Evolutionary conservation across 2,329 filamentous ascomycete species (phyloP).

Genomic region (Calonectria hawksworthii): DNA sequence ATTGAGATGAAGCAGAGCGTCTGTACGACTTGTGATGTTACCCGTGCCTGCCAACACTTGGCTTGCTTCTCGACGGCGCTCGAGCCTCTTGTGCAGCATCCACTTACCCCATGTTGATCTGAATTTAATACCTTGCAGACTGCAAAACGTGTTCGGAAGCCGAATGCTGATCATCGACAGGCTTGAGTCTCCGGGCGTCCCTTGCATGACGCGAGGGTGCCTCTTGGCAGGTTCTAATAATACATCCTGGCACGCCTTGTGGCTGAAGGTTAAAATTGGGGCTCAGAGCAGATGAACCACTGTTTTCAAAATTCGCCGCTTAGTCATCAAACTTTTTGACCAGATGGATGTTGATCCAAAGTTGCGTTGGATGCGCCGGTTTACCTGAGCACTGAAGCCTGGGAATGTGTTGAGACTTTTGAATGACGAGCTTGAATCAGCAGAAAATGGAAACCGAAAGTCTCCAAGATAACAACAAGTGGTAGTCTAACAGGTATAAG

Average conservation of each 20-base stretch:
- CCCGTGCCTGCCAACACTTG: neutral
- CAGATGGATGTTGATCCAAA: too few relatives aligned
- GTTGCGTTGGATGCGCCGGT: too few relatives aligned
- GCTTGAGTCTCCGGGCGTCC: neutral
- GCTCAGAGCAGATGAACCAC: neutral
- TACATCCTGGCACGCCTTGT: neutral
- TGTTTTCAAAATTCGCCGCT: neutral
- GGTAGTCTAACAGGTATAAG: too few relatives aligned
- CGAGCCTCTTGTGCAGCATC: neutral
- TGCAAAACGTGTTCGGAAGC: neutral
- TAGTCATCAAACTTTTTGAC: neutral
- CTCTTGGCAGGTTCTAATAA: slow-evolving; percentile 2
- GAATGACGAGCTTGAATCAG: too few relatives aligned
- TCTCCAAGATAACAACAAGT: too few relatives aligned
- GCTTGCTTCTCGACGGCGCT: neutral
- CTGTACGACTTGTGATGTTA: neutral
- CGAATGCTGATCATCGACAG: neutral
- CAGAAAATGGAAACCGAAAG: too few relatives aligned
- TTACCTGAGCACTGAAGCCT: too few relatives aligned
- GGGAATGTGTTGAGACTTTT: too few relatives aligned
- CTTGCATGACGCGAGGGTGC: neutral
- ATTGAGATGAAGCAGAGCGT: too few relatives aligned
- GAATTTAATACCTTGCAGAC: neutral
- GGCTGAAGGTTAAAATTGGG: slow-evolving; percentile 8
- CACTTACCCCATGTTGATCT: neutral